These are phyloP conservation scores for Sporothrix luriei DNA, from an alignment of 2,329 filamentous ascomycete species.

Conservation along the genomic window DNA sequence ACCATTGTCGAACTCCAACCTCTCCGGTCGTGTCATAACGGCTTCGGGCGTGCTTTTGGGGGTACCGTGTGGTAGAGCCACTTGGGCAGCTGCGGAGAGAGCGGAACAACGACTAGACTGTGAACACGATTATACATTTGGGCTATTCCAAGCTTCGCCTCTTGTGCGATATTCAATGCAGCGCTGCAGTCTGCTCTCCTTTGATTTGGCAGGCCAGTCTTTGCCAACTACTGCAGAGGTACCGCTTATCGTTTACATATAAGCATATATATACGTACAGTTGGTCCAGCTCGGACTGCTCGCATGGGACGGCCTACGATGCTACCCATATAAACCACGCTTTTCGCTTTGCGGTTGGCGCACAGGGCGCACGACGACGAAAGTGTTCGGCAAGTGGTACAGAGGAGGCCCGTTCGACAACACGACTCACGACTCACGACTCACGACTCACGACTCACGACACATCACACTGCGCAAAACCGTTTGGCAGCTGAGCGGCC, in stretches of 20 bases:
- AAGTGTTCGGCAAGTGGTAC: background rate
- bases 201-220: background rate
- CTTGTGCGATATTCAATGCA: background rate
- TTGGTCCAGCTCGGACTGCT: background rate
- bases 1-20: background rate
- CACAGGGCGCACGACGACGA: background rate
- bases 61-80: background rate
- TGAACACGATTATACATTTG: background rate
- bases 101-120: background rate
- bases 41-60: background rate
- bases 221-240: too few relatives aligned
- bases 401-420: slow-evolving; percentile 7
- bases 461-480: background rate
- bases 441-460: background rate
- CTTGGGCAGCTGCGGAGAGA: background rate
- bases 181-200: background rate
- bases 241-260: background rate
- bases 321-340: background rate
- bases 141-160: too few relatives aligned
- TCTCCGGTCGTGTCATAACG: background rate
- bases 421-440: background rate
- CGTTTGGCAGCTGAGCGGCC: too few relatives aligned
- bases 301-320: background rate
- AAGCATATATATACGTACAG: background rate
- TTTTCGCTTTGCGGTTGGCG: background rate